These are phyloP conservation scores for Sorghum bicolor DNA, from an alignment of 176 grass and related monocot species.

Conservation along the genomic window Sorghum_bicolor_NCBIv3 NC_012871.2:2219001-2219500, in stretches of 20 bases:
- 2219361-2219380: neutral
- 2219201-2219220: neutral
- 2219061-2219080: neutral
- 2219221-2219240: neutral
- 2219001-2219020: neutral
- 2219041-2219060: neutral
- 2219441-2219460: neutral
- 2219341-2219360: neutral
- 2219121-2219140: neutral
- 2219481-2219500: conserved; percentile 4
- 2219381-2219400: neutral
- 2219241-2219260: no score
- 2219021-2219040: neutral
- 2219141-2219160: neutral
- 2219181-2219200: neutral
- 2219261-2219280: neutral
- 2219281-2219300: neutral
- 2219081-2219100: neutral
- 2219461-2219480: neutral
- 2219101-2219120: neutral
- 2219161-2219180: neutral
- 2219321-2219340: neutral
- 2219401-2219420: neutral
- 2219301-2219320: neutral
- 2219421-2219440: neutral